Base-by-base conservation (phyloP, 2,329 filamentous ascomycete species). In the Diaporthe sp. region DNA sequence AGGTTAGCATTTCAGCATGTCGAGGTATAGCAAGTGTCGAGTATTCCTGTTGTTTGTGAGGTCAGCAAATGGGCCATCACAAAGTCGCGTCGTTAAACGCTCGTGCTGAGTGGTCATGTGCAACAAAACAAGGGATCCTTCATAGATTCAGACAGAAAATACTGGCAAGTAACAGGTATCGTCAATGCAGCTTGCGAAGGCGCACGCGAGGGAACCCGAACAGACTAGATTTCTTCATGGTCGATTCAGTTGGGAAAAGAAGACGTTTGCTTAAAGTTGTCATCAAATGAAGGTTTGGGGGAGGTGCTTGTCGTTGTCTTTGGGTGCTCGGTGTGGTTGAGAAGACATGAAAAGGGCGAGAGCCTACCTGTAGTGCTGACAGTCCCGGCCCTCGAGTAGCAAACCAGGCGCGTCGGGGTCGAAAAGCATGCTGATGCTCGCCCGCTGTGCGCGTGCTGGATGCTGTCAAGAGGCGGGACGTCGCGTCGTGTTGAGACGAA, bases 241-340 rank as follows among this genome's bases (percentile, higher is more conserved):
- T 92, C 94, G 94, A 95, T 90, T 96, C 93, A 87, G 93, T 89
- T 92, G 90, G 93, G 93, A 94, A 95, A 95, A 95, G 94, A 95
- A 95, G 94, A 93, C 88, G 88, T 85, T 88, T 88, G 86, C 87
- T 83, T 85, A 84, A 83, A 84, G 86, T 88, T 94, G 90, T 95
- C 94, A 95, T 95, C 93, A 92, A 90, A 80, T 87, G 86, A 85
- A 84, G 78, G 78, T 61, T 62, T 62, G 17, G 37, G 37, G 67
- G 51, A 12, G 7, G 12, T 67, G 72, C 74, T 71, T 37, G 37
- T 15, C 46, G 28, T 15, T 31, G 71, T 68, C 65, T 74, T 55
- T n/a, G 62, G 60, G 72, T 55, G 42, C 19, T 76, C 17, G n/a
- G 70, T 44, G 68, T 44, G 44, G 49, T 53, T 68, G 67, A 71